These are phyloP conservation scores for Acanthamoeba royreba DNA, from an alignment of 208 protist species.

Conservation along the genomic window DNA sequence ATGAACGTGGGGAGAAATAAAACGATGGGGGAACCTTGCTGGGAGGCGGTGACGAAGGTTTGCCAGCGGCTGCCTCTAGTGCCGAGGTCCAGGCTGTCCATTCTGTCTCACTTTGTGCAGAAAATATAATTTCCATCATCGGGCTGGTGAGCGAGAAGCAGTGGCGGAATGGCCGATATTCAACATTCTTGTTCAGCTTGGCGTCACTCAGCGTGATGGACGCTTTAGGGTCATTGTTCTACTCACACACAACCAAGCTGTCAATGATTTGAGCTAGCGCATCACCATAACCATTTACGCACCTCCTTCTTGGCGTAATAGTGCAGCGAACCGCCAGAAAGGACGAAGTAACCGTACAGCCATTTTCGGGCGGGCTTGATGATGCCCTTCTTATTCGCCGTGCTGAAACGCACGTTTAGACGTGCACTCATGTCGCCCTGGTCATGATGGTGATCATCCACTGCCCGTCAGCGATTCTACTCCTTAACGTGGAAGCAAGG, in stretches of 20 bases:
- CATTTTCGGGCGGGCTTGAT: neutral
- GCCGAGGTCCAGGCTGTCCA: neutral
- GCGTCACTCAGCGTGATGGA: neutral
- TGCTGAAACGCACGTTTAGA: conserved; percentile 7
- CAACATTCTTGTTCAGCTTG: neutral
- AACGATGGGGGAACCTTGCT: neutral
- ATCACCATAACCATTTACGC: too few relatives aligned
- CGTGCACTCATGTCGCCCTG: too few relatives aligned
- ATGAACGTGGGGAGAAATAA: neutral
- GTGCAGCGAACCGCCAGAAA: neutral
- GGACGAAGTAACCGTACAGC: neutral
- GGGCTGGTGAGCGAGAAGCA: neutral
- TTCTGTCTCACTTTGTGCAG: neutral
- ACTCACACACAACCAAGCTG: neutral
- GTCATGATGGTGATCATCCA: too few relatives aligned
- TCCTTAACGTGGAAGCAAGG: too few relatives aligned
- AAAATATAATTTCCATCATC: neutral
- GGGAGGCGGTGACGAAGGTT: neutral
- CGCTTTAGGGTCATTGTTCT: neutral
- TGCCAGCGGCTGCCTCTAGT: neutral
- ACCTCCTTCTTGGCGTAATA: conserved; percentile 9
- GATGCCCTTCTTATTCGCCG: neutral
- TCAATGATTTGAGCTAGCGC: neutral
- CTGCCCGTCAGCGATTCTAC: too few relatives aligned
- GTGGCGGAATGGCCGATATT: neutral